Percentiles rank a stretch among this genome's conserved stretches.
phyloP scores from a whole-genome alignment of 1,139 yeast species.

The Candida tunisiensis region DNA sequence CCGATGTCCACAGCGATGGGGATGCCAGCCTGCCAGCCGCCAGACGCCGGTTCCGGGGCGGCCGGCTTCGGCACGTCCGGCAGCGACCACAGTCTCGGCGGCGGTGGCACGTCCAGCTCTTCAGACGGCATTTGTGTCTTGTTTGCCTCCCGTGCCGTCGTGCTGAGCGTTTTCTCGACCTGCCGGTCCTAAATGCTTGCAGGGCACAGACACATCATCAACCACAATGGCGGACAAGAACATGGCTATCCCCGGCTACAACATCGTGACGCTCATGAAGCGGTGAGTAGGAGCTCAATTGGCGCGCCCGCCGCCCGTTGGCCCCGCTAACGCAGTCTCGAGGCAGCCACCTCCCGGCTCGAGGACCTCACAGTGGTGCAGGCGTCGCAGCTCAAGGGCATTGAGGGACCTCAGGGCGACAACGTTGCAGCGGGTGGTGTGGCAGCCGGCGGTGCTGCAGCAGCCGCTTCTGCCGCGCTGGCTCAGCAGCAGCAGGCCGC shows the following conservation, averaged over 20 bases:
- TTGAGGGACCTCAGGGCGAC: constrained; percentile 5
- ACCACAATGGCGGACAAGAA: constrained; percentile 29
- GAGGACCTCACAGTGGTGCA: constrained; percentile 80
- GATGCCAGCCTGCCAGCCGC: constrained; percentile 32
- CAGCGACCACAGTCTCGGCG: constrained; percentile 33
- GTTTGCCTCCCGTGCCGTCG: not conserved
- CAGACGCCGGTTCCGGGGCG: constrained; percentile 34
- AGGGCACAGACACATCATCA: not conserved
- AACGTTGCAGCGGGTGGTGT: constrained; percentile 1
- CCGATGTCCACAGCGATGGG: constrained; percentile 69
- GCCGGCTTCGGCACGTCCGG: constrained; percentile 27
- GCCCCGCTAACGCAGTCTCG: constrained; percentile 30
- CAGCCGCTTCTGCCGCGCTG: constrained; percentile 1
- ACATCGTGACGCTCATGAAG: constrained; percentile 64
- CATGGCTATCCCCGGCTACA: constrained; percentile 61
- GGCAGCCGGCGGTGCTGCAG: constrained; percentile 3
- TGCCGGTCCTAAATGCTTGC: not conserved
- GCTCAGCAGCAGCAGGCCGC: constrained; percentile 9
- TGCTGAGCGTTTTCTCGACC: not conserved
- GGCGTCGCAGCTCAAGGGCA: constrained; percentile 18
- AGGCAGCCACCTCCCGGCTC: constrained; percentile 84
- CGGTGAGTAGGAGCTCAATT: constrained; percentile 18
- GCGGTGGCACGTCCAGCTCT: constrained; percentile 1
- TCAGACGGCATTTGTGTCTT: not conserved
- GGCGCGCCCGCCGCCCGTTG: not conserved